These are phyloP conservation scores for Wickerhamomyces rabaulensis DNA, from an alignment of 805 yeast genomes.

Conservation along the genomic window DNA sequence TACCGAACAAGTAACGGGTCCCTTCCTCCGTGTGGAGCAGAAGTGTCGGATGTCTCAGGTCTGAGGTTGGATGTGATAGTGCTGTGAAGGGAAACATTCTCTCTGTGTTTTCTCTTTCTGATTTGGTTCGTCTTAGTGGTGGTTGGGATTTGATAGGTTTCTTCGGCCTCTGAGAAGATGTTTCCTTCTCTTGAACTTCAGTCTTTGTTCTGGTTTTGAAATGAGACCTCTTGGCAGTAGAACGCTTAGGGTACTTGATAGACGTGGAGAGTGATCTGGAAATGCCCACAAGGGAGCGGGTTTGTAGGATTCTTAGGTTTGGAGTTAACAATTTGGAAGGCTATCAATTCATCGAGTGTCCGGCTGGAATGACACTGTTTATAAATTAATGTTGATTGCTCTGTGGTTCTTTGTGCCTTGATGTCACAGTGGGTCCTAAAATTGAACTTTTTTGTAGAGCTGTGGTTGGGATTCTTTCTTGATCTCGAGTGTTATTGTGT, in stretches of 20 bases:
- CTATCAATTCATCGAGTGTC: neutral
- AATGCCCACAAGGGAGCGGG: slow-evolving; percentile 11
- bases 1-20: slow-evolving; percentile 63
- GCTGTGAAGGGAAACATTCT: slow-evolving; percentile 47
- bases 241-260: neutral
- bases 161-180: neutral
- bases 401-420: neutral
- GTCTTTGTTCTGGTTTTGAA: neutral
- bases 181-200: neutral
- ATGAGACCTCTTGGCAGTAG: neutral
- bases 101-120: slow-evolving; percentile 5
- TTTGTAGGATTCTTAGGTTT: neutral
- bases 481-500: neutral
- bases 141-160: neutral
- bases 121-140: neutral
- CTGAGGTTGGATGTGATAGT: slow-evolving; percentile 58
- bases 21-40: slow-evolving; percentile 35
- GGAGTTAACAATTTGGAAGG: neutral
- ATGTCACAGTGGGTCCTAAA: no score
- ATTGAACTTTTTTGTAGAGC: neutral
- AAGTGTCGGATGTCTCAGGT: slow-evolving; percentile 51
- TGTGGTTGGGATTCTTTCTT: neutral
- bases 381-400: neutral
- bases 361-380: neutral
- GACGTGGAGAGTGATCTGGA: slow-evolving; percentile 7